A percentile compares a stretch with the other conserved stretches of the same genome.
Evolutionary conservation across 1,284 basidiomycete genomes (phyloP).

Genomic region (Phenoliferia sp.): DNA sequence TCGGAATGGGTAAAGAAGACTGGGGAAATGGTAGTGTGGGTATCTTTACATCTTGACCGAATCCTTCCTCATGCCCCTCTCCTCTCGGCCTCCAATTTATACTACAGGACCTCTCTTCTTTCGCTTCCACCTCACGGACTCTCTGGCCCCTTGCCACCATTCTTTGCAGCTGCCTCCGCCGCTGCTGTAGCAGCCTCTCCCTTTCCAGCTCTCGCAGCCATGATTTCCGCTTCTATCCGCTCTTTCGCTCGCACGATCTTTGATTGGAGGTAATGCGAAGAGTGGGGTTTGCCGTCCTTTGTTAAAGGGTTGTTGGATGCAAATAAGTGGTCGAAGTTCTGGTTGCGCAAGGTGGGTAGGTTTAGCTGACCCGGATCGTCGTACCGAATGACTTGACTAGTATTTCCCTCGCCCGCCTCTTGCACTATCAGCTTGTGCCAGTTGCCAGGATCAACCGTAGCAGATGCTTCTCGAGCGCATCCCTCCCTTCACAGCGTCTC

Average conservation of each 20-base stretch:
- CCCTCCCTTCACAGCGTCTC: background rate
- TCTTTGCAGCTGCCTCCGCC: background rate
- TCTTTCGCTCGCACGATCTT: conserved; percentile 93
- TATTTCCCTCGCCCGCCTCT: too few species aligned
- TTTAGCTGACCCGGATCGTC: too few species aligned
- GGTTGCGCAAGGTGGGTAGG: conserved; percentile 22
- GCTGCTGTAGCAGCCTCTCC: too few species aligned
- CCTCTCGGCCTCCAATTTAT: too few species aligned
- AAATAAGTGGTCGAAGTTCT: conserved; percentile 93
- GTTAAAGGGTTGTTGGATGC: conserved; percentile 70
- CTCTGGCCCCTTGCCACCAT: background rate
- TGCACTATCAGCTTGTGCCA: too few species aligned
- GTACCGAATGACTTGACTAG: too few species aligned
- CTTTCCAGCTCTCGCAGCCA: conserved; percentile 1
- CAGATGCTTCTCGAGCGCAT: background rate
- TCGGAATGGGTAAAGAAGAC: background rate
- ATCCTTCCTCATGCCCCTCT: background rate
- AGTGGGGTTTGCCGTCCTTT: conserved; percentile 38
- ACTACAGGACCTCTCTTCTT: too few species aligned
- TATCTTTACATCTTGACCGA: background rate
- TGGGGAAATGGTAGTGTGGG: background rate
- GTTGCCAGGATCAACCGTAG: too few species aligned
- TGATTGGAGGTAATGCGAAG: conserved; percentile 86
- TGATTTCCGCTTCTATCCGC: conserved; percentile 80
- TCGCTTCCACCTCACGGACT: background rate